Conservation (phyloP, 164 flowering plant genomes). For the Stephania japonica region DNA sequence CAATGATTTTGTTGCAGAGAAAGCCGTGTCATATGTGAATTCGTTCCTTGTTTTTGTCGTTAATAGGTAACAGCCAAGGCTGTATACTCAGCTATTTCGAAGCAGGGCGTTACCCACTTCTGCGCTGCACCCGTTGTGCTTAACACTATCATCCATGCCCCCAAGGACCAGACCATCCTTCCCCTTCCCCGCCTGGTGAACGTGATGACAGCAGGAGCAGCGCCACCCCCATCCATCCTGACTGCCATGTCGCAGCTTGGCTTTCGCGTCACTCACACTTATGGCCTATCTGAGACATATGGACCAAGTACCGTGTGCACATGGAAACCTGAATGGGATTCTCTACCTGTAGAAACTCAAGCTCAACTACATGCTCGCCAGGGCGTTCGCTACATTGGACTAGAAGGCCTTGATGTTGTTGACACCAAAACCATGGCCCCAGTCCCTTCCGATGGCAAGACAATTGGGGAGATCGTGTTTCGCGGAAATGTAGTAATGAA, state of each 20-base stretch:
- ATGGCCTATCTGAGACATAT: conserved; percentile 90
- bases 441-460: conserved; percentile 79
- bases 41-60: background rate
- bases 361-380: conserved; percentile 82
- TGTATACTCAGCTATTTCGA: conserved; percentile 72
- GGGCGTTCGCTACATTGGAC: conserved; percentile 69
- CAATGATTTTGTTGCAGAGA: too few relatives aligned
- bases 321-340: conserved; percentile 98
- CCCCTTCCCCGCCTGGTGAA: conserved; percentile 78
- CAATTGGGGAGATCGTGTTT: conserved; percentile 82
- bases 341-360: conserved; percentile 51
- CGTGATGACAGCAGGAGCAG: conserved; percentile 94
- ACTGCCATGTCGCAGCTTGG: conserved; percentile 61
- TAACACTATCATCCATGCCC: conserved; percentile 69
- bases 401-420: conserved; percentile 72
- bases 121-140: conserved; percentile 98
- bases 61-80: conserved; percentile 78
- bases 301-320: conserved; percentile 88
- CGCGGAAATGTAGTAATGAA: conserved; percentile 89
- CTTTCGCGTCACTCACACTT: conserved; percentile 82
- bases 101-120: conserved; percentile 81
- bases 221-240: conserved; percentile 84
- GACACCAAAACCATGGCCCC: conserved; percentile 46
- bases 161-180: conserved; percentile 52
- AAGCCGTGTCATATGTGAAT: too few relatives aligned